Conservation (phyloP, 805 yeast genomes). For the Yarrowia sp. region DNA sequence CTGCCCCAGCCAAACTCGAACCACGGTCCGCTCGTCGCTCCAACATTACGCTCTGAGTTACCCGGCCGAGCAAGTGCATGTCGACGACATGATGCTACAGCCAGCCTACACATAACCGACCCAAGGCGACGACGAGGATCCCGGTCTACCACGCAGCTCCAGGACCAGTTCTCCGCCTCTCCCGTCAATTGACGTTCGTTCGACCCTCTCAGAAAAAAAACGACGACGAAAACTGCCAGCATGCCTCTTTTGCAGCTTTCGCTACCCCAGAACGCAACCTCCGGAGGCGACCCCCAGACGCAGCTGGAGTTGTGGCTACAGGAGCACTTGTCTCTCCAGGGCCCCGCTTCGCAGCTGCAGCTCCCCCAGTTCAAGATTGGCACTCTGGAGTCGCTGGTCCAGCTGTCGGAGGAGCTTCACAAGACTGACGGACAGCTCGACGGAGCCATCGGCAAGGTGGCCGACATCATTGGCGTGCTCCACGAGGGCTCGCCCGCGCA, state of each 20-base stretch:
- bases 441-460: conserved; percentile 64
- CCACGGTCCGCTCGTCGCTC: too few relatives aligned
- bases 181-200: conserved; percentile 5
- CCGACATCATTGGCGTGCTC: conserved; percentile 64
- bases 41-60: neutral
- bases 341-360: conserved; percentile 48
- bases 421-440: conserved; percentile 80
- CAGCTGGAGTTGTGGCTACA: conserved; percentile 40
- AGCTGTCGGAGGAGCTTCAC: conserved; percentile 83
- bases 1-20: too few relatives aligned
- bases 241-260: conserved; percentile 46
- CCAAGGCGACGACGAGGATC: neutral
- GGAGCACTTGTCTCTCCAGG: conserved; percentile 39
- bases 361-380: conserved; percentile 91
- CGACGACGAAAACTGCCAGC: neutral
- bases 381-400: conserved; percentile 85
- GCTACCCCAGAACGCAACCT: conserved; percentile 48
- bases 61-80: conserved; percentile 18
- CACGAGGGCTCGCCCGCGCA: conserved; percentile 45
- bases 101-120: neutral
- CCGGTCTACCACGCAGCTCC: neutral
- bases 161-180: neutral
- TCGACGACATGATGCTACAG: conserved; percentile 7
- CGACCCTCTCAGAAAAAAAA: too few relatives aligned
- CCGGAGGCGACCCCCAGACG: conserved; percentile 42